A percentile compares a stretch with the other conserved stretches of the same genome.
Conservation (phyloP, 2,329 filamentous ascomycete genomes). For the Hypoxylon sp. region DNA sequence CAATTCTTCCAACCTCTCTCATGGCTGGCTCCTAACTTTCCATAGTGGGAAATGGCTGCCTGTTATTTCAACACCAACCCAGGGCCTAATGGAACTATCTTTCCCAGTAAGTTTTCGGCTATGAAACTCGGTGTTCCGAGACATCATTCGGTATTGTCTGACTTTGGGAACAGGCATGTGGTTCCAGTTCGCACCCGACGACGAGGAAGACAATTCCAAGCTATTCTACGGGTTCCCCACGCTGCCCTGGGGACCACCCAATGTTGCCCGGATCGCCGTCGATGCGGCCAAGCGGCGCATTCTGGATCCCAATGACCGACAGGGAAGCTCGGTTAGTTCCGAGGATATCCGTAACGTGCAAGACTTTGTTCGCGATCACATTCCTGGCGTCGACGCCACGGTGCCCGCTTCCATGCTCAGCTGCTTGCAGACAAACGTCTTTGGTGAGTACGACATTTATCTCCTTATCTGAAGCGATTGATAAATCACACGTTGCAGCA, state of each 20-base stretch:
- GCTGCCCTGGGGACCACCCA: slow-evolving; percentile 4
- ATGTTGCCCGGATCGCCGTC: slow-evolving; percentile 2
- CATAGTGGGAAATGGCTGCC: slow-evolving; percentile 6
- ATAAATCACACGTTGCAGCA: no score
- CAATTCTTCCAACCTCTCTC: no score
- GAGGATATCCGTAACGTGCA: slow-evolving; percentile 1
- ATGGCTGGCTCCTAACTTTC: no score
- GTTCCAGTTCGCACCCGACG: slow-evolving; percentile 3
- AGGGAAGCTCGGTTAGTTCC: background rate
- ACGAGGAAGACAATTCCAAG: background rate
- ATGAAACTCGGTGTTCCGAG: no score
- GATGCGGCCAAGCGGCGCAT: slow-evolving; percentile 6
- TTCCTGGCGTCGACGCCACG: slow-evolving; percentile 1
- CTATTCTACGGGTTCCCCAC: slow-evolving; percentile 6
- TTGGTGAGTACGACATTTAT: no score
- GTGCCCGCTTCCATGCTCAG: background rate
- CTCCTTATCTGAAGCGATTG: no score
- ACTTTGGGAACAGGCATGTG: slow-evolving; percentile 7
- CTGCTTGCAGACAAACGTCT: slow-evolving; percentile 6
- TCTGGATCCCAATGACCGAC: background rate
- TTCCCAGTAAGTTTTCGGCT: slow-evolving; percentile 2
- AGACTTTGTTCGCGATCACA: background rate
- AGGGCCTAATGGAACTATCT: slow-evolving; percentile 1
- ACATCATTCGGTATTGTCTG: no score
- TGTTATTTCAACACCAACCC: slow-evolving; percentile 5